These are phyloP conservation scores for Nakaseomyces bracarensis DNA, from an alignment of 1,139 yeast species.

Conservation along the genomic window DNA sequence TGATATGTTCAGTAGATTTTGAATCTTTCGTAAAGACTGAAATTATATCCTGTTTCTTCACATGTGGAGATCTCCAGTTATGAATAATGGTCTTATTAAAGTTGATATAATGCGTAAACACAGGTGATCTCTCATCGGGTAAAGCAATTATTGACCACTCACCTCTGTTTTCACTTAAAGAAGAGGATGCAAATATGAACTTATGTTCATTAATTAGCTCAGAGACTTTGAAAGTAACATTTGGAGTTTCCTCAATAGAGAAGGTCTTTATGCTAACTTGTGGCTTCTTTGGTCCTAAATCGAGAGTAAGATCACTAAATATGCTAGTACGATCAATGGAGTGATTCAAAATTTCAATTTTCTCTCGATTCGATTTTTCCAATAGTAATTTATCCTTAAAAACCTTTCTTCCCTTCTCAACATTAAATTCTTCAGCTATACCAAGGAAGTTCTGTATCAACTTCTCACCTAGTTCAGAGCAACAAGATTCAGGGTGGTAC, in stretches of 20 bases:
- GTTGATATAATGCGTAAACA: constrained; percentile 49
- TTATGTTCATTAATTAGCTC: constrained; percentile 19
- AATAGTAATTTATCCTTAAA: constrained; percentile 5
- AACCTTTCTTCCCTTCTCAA: constrained; percentile 16
- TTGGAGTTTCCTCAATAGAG: constrained; percentile 14
- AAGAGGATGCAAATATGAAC: constrained; percentile 28
- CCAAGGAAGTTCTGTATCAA: constrained; percentile 57
- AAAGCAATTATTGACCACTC: constrained; percentile 81
- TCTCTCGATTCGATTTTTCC: neutral
- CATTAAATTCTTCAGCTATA: constrained; percentile 41
- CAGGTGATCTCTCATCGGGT: constrained; percentile 48
- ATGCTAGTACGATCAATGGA: constrained; percentile 22
- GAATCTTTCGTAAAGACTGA: constrained; percentile 6
- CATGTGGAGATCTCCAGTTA: constrained; percentile 24
- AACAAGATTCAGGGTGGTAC: constrained; percentile 93
- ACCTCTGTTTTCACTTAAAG: constrained; percentile 38
- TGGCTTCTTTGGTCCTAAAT: neutral
- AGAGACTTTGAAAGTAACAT: constrained; percentile 20
- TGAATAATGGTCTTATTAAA: constrained; percentile 32
- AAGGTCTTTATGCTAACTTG: constrained; percentile 9
- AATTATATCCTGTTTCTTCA: constrained; percentile 10
- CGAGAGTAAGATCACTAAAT: constrained; percentile 4
- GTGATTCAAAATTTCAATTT: constrained; percentile 11
- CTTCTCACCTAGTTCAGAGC: constrained; percentile 58
- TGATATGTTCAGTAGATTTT: constrained; percentile 9